These are phyloP conservation scores for Porphyra umbilicalis DNA, from an alignment of 31 red algal genomes.

Conservation along the genomic window DNA sequence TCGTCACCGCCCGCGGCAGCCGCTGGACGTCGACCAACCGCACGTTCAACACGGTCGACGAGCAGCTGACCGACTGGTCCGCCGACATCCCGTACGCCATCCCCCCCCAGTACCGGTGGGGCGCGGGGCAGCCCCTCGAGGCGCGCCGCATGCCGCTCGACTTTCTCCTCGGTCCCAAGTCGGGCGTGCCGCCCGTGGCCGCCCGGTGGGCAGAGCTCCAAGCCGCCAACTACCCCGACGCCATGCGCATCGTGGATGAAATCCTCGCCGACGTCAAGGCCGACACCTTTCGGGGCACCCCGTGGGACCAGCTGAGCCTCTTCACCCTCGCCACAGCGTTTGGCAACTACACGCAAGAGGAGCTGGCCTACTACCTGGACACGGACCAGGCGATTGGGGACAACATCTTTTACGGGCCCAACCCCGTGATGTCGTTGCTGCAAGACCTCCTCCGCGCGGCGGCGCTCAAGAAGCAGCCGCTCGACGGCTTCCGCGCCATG, in stretches of 20 bases:
- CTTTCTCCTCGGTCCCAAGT: slow-evolving; percentile 1
- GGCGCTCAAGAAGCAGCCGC: slow-evolving; percentile 3
- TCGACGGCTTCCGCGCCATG: slow-evolving; percentile 3
- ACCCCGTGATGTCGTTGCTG: not conserved
- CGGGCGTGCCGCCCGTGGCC: slow-evolving; percentile 12
- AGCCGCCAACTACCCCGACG: not conserved
- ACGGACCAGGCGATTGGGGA: not conserved
- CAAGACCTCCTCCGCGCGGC: not conserved
- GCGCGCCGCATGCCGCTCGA: not conserved
- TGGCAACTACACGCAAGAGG: slow-evolving; percentile 16
- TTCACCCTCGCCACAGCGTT: slow-evolving; percentile 1
- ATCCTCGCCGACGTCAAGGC: slow-evolving; percentile 5
- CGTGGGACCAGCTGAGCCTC: slow-evolving; percentile 24
- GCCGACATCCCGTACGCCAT: slow-evolving; percentile 13
- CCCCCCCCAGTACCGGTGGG: slow-evolving; percentile 18
- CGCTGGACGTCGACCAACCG: not conserved
- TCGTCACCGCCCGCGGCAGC: slow-evolving; percentile 11
- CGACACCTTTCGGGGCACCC: slow-evolving; percentile 11
- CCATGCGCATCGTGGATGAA: slow-evolving; percentile 43
- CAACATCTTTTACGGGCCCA: not conserved
- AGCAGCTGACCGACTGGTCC: slow-evolving; percentile 7
- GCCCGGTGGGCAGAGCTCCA: slow-evolving; percentile 5
- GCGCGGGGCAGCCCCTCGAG: not conserved
- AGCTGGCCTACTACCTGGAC: slow-evolving; percentile 11
- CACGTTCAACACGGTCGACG: not conserved